Percentiles rank a stretch among this genome's conserved stretches.
phyloP scores from a whole-genome alignment of 768 basidiomycete genomes.

The Suillus bovinus region DNA sequence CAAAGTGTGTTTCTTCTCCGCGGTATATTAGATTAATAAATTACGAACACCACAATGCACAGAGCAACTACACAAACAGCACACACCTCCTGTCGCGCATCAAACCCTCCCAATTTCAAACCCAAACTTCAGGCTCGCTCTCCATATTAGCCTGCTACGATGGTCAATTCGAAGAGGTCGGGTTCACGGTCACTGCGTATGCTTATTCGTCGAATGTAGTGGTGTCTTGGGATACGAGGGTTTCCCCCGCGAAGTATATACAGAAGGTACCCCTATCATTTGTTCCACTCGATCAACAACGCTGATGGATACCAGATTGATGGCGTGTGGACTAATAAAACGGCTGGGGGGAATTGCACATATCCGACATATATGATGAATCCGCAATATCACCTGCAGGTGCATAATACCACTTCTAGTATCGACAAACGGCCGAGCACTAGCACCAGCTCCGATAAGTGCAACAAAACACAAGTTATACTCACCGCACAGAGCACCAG shows the following conservation, averaged over 20 bases:
- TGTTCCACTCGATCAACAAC: background rate
- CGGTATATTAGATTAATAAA: too few relatives aligned
- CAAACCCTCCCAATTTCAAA: background rate
- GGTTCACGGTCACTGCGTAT: slow-evolving; percentile 69
- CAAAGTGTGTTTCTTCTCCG: slow-evolving; percentile 31
- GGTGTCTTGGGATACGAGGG: slow-evolving; percentile 49
- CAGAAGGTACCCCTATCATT: slow-evolving; percentile 29
- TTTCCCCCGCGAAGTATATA: slow-evolving; percentile 39
- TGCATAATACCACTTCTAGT: slow-evolving; percentile 40
- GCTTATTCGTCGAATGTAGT: slow-evolving; percentile 26
- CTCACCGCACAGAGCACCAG: slow-evolving; percentile 56
- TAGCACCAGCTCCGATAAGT: background rate
- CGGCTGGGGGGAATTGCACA: slow-evolving; percentile 82
- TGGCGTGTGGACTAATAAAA: slow-evolving; percentile 64
- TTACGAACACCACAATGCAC: slow-evolving; percentile 9
- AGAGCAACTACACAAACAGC: slow-evolving; percentile 43
- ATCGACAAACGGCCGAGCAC: background rate
- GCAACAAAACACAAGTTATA: slow-evolving; percentile 40
- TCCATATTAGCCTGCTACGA: slow-evolving; percentile 70
- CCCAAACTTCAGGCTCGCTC: slow-evolving; percentile 35
- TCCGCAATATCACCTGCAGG: slow-evolving; percentile 78
- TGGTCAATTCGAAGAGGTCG: slow-evolving; percentile 56
- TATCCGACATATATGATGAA: slow-evolving; percentile 85
- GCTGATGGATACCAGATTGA: slow-evolving; percentile 44
- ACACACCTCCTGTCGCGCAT: slow-evolving; percentile 40